Evolutionary conservation across 2,329 filamentous ascomycete genomes (phyloP), one percentile per base, ranked within the genome.

Genomic region (Epichloe coenophiala): DNA sequence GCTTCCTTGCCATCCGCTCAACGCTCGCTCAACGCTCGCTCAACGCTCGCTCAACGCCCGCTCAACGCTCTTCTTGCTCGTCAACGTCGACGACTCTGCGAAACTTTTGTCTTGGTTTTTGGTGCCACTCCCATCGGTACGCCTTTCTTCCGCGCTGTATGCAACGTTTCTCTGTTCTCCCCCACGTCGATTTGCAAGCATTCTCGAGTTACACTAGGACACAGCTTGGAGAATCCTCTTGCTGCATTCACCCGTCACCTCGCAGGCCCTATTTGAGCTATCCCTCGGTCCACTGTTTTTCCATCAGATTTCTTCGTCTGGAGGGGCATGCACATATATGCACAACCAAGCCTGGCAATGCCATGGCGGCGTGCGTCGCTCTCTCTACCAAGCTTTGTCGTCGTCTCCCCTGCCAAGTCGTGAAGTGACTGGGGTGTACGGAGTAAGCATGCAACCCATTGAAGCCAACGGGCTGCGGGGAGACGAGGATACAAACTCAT

Each of bases 301-400:
- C 5, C 31, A 31, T 31, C 3, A 31, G 11, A 44, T 27, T 27
- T 33, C 6, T 9, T n/a, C 23, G 11, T 31, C 11, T 33, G 13
- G 23, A 41, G 27, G 3, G n/a, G 38, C 38, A 35, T 19, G 8
- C n/a, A 13, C 37, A 39, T 15, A 31, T 39, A 31, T 39, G 19
- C 45, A 47, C 19, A 46, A 21, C 8, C 39, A n/a, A 23, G 35
- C 13, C 35, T 39, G 35, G 3, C 40, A 45, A 45, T 50, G 51
- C 48, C 45, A 45, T 45, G 51, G 48, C 48, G 21, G 37, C 19
- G 48, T 48, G 48, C 45, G 38, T 45, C 38, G 13, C 40, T 37
- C 40, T 33, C 15, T 33, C 15, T 17, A 5, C 21, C n/a, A 27
- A 13, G n/a, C 23, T 15, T 49, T 8, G 1, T 17, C 17, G 17